Base-by-base conservation (phyloP, 2,329 filamentous ascomycete genomes). In the Trichoderma atrobrunneum region DNA sequence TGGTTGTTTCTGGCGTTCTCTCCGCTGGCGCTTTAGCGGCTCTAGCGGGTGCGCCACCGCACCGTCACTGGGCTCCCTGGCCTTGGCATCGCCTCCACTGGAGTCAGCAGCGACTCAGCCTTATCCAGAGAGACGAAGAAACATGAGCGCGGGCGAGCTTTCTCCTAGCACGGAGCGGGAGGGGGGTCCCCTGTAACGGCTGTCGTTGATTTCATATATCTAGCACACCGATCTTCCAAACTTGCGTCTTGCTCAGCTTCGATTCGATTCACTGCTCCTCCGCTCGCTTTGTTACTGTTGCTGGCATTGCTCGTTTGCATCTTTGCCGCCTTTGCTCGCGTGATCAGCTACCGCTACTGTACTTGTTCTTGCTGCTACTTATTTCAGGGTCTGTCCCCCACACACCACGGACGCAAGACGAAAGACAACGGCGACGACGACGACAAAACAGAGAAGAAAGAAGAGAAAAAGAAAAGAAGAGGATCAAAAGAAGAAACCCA, bases 31-130 rank as follows among this genome's bases (percentile, higher is more conserved):
- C 60, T 64, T 16, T 63, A 70, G 68, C 60, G 39, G 66, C 60
- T 64, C 24, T 70, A 70, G 68, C 34, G 66, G 68, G 60, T 57
- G 48, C 68, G 59, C 68, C 59, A 63, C 59, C 60, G 43, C 68
- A 70, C 60, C 39, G 48, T 57, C 60, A 64, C 60, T 64, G 43
- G 59, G 59, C 68, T 64, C 68, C 68, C 60, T 70, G 59, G 68
- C 21, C 68, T 70, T 70, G 68, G 68, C 68, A 70, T 32, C 51
- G 68, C 59, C 59, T 64, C 60, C 43, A 30, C 68, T 39, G 43
- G 43, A 11, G 59, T 63, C 59, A 63, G 51, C 32, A 69, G 66
- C 43, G 60, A 59, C 60, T 70, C 68, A 64, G 68, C 59, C 68
- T 70, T 70, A 57, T 60, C 59, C 28, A 36, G 21, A 48, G 34